These are phyloP conservation scores for Phytophthora cryptogea DNA, from an alignment of 352 stramenopile genomes.

Conservation along the genomic window DNA sequence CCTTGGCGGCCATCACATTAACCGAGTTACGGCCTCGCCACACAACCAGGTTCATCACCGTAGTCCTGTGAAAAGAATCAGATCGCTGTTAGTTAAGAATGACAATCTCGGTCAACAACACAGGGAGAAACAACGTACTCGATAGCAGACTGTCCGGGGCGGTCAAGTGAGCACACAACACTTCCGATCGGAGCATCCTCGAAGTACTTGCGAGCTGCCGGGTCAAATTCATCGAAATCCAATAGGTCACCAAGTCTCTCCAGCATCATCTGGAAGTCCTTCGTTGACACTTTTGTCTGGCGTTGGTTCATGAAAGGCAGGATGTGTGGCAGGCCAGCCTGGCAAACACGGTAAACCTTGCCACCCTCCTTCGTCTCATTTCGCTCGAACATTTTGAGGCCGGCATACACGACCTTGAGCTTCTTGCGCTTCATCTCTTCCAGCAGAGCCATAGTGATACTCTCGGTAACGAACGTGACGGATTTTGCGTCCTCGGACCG, in stretches of 20 bases:
- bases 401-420: slow-evolving; percentile 90
- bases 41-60: slow-evolving; percentile 84
- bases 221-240: slow-evolving; percentile 84
- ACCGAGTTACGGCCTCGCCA: slow-evolving; percentile 88
- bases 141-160: slow-evolving; percentile 56
- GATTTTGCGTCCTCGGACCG: slow-evolving; percentile 87
- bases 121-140: slow-evolving; percentile 53
- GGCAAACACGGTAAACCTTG: slow-evolving; percentile 89
- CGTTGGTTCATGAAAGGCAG: slow-evolving; percentile 81
- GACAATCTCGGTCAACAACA: background rate
- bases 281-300: slow-evolving; percentile 61
- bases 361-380: slow-evolving; percentile 72
- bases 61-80: slow-evolving; percentile 49
- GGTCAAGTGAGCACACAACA: slow-evolving; percentile 73
- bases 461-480: slow-evolving; percentile 85
- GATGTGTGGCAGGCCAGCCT: slow-evolving; percentile 86
- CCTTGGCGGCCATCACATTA: slow-evolving; percentile 87
- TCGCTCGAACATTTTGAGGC: slow-evolving; percentile 93
- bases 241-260: slow-evolving; percentile 82
- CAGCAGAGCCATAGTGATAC: slow-evolving; percentile 79
- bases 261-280: slow-evolving; percentile 87
- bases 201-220: slow-evolving; percentile 50
- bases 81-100: slow-evolving; percentile 14
- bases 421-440: slow-evolving; percentile 88
- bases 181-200: slow-evolving; percentile 71